Base-by-base conservation (phyloP, 2,329 filamentous ascomycete genomes). In the Xylaria sp. region DNA sequence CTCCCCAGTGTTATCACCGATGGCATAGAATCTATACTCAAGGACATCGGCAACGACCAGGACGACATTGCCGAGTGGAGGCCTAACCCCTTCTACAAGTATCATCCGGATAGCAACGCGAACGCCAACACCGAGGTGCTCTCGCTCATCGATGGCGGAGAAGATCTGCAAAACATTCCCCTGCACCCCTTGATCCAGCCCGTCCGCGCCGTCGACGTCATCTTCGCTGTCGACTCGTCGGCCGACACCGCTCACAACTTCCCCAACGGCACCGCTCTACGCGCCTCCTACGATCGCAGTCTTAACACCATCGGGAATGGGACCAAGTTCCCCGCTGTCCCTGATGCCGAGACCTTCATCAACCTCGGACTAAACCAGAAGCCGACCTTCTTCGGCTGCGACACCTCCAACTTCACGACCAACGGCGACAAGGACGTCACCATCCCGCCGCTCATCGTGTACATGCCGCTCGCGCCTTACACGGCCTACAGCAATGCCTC, bases 401-500 rank as follows among this genome's bases (percentile, higher is more conserved):
- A 93, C 77, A 84, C 84, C 44, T 83, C 83, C 61, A 93, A 94
- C 80, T 84, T 88, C 58, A 71, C 78, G 0, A 61, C 63, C 4
- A 58, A 41, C 58, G 28, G 23, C 18, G 34, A 39, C 48, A 46
- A 41, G n/a, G 81, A 87, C 6, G 69, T 52, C 13, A 67, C 69
- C 51, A 69, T 77, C 59, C 78, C 78, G 0, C 94, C 94, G 0
- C 81, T 97, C 1, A 84, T 97, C 71, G 92, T 97, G 72, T 99
- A 99, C 83, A 80, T 98, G 55, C 93, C 96, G 67, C 97, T 96
- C 78, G 86, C 90, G 25, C 94, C 94, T 0, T 97, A 97, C 82
- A 87, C 90, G 56, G 88, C 87, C 78, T 82, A 86, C 72, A 92
- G 90, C 80, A 98, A 98, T 83, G 86, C 91, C 7, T 92, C 91